Conservation (phyloP, 2,329 filamentous ascomycete species). For the Escovopsis weberi region DNA sequence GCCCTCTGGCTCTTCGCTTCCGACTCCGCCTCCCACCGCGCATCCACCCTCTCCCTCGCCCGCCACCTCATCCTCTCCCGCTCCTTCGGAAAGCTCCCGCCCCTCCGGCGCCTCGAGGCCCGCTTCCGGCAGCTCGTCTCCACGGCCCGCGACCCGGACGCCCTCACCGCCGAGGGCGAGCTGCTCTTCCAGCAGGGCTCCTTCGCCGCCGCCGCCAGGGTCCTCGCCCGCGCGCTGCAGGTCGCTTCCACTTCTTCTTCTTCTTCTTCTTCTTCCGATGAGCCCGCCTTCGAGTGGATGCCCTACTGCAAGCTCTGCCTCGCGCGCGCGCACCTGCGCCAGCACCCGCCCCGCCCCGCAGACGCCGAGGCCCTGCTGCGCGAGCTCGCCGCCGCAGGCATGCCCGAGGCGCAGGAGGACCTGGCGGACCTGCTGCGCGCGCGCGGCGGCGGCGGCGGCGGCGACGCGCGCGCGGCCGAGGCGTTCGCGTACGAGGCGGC, state of each 20-base stretch:
- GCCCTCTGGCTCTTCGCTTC: constrained; percentile 20
- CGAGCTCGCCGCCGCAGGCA: constrained; percentile 9
- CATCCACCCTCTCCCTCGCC: constrained; percentile 17
- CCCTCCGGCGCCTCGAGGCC: constrained; percentile 10
- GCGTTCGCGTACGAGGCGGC: constrained; percentile 15
- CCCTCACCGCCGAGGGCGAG: constrained; percentile 20
- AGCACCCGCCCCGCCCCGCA: constrained; percentile 6
- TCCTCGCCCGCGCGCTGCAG: constrained; percentile 13
- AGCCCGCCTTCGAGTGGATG: constrained; percentile 19
- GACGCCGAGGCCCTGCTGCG: constrained; percentile 14
- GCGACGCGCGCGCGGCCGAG: constrained; percentile 10
- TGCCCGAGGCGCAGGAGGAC: constrained; percentile 13
- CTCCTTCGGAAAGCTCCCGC: constrained; percentile 8
- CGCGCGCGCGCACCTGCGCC: constrained; percentile 10
- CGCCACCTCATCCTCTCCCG: constrained; percentile 10
- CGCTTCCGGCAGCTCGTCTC: constrained; percentile 18
- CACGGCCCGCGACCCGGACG: constrained; percentile 19
- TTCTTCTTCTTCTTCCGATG: too few relatives aligned
- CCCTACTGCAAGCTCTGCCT: constrained; percentile 13
- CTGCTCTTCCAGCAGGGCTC: constrained; percentile 12
- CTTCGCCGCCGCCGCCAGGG: constrained; percentile 10
- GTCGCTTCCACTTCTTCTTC: too few relatives aligned
- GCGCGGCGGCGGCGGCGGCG: not conserved
- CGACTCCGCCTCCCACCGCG: constrained; percentile 12
- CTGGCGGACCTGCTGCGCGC: constrained; percentile 13